phyloP scores from a whole-genome alignment of 2,329 filamentous ascomycete genomes.

The Colletotrichum sp. region DNA sequence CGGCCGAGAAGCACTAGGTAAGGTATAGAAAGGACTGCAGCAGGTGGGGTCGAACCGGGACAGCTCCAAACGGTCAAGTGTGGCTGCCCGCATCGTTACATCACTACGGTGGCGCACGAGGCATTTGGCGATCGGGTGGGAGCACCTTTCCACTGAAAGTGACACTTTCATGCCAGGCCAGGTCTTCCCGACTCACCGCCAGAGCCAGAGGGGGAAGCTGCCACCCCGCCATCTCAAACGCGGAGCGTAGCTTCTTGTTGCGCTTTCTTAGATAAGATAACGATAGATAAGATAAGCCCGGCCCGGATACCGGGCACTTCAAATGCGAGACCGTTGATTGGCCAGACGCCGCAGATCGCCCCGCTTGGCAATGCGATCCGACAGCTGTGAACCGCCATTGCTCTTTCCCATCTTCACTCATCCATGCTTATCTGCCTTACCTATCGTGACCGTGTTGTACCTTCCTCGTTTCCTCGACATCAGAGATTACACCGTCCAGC shows the following conservation, averaged over 20 bases:
- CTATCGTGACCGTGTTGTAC: not conserved
- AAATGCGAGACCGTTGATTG: not conserved
- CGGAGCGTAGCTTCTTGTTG: not conserved
- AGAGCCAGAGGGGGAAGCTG: not conserved
- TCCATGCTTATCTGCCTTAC: not conserved
- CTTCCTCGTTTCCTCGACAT: not conserved
- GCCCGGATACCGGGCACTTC: not conserved
- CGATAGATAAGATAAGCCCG: not conserved
- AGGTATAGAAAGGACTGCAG: not conserved
- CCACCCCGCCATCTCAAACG: not conserved
- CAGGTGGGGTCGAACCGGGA: not conserved
- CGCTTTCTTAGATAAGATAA: not conserved
- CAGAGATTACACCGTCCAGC: not conserved
- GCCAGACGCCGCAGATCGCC: not conserved
- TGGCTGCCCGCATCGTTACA: not conserved
- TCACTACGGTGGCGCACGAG: not conserved
- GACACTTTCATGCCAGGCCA: not conserved
- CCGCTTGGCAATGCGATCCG: not conserved
- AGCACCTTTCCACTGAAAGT: not conserved
- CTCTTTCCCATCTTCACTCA: not conserved
- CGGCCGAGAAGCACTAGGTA: not conserved
- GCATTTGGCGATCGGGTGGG: not conserved
- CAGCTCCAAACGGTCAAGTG: not conserved
- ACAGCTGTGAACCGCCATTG: not conserved
- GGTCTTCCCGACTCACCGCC: not conserved